Evolutionary conservation across 345 rosid species (phyloP).

Genomic region (Arabis alpina): DNA sequence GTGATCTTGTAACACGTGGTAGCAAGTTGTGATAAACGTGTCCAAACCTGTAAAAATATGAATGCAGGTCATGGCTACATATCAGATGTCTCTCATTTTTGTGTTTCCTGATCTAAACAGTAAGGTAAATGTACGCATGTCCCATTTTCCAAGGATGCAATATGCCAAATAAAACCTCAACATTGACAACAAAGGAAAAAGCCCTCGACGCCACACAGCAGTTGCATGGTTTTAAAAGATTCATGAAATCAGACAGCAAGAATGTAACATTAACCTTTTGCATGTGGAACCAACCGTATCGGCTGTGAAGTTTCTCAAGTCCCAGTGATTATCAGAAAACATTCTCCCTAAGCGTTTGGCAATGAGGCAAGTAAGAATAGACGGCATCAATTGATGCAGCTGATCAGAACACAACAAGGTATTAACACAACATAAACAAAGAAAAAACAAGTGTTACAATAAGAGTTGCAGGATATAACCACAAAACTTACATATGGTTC

Average conservation of each 20-base stretch:
- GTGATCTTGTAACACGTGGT: slow-evolving; percentile 81
- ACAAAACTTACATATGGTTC: slow-evolving; percentile 81
- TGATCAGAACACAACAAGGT: slow-evolving; percentile 41
- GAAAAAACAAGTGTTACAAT: neutral
- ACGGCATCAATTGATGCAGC: slow-evolving; percentile 88
- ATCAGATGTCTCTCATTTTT: slow-evolving; percentile 6
- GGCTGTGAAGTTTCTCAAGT: slow-evolving; percentile 75
- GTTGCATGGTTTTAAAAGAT: slow-evolving; percentile 11
- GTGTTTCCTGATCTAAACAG: slow-evolving; percentile 7
- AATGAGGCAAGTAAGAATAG: slow-evolving; percentile 76
- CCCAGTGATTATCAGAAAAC: slow-evolving; percentile 78
- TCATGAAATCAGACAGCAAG: slow-evolving; percentile 21
- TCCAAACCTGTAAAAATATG: slow-evolving; percentile 66
- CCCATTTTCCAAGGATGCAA: slow-evolving; percentile 14
- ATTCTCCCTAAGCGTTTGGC: slow-evolving; percentile 71
- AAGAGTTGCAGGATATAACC: neutral
- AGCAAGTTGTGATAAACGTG: slow-evolving; percentile 81
- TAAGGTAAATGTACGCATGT: slow-evolving; percentile 1
- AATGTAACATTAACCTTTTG: slow-evolving; percentile 55
- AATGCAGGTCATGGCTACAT: slow-evolving; percentile 19
- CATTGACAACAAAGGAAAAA: neutral
- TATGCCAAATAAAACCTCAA: slow-evolving; percentile 14
- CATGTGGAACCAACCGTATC: slow-evolving; percentile 68
- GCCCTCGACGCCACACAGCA: slow-evolving; percentile 1
- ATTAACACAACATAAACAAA: neutral